Evolutionary conservation across 2,329 filamentous ascomycete species (phyloP), one percentile per base, ranked within the genome.

Genomic region (Trichoderma brevicompactum): DNA sequence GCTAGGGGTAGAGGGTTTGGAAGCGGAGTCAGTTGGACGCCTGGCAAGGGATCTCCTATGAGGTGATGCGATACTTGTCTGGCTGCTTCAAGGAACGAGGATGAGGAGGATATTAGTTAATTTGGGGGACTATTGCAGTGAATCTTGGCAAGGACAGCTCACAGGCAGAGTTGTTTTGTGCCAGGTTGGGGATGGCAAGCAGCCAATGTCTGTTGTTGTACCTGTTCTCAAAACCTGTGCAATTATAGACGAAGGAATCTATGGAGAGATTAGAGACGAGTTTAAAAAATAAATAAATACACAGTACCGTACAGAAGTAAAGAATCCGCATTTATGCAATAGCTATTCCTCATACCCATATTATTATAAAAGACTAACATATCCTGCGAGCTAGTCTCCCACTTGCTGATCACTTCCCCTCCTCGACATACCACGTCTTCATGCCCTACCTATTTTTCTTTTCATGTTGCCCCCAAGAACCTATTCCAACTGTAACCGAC

Each of bases 41-140:
- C 81, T 40, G 80, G 80, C 17, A 83, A 79, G 68, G 79, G 77
- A 55, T 78, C 78, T 28, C 78, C 78, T 32, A 63, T 79, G 40
- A 74, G 72, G 68, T 72, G 68, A 59, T 52, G 3, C 8, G 2
- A 19, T 17, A 3, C 5, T 28, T 34, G 36, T 7, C 5, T 15
- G 19, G 19, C n/a, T 40, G n/a, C 6, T 5, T 6, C 1, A 17
- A 41, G 32, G 6, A 34, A 28, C 9, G 50, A 19, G 10, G 7
- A 36, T 9, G 43, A 48, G 43, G 23, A 50, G 34, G 44, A 56
- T 55, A 49, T 40, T 4, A 17, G 41, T 34, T 17, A 17, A 34
- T 38, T 34, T 34, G 23, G 3, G 28, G 52, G 2, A 17, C n/a
- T 46, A 15, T 28, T 5, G 52, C 36, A 19, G 38, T n/a, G 48